Percentiles rank a stretch among this genome's conserved stretches.
Evolutionary conservation across 306 rosid genomes (phyloP).

Genomic region (Sicyos baderoa): DNA sequence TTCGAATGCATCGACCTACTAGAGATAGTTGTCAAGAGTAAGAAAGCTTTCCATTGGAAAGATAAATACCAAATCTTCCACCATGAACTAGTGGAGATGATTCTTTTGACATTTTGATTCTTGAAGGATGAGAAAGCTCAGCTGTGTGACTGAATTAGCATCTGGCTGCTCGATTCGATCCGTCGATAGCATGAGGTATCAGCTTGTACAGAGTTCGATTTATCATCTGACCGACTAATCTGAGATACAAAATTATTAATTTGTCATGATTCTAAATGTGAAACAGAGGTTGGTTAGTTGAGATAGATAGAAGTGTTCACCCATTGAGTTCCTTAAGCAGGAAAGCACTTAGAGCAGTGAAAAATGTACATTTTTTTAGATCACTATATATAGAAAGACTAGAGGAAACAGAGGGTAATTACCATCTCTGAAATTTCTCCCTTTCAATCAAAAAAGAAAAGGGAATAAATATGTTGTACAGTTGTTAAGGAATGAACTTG

Average conservation of each 20-base stretch:
- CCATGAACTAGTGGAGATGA: not conserved
- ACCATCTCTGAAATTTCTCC: conserved; percentile 24
- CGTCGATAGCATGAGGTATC: not conserved
- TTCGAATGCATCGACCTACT: conserved; percentile 2
- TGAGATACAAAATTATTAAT: not conserved
- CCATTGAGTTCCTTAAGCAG: not conserved
- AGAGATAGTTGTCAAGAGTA: not conserved
- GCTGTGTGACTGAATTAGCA: conserved; percentile 1
- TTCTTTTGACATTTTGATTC: conserved; percentile 2
- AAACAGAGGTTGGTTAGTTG: conserved; percentile 6
- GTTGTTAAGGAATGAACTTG: conserved; percentile 11
- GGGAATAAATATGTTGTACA: not conserved
- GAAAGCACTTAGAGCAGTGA: not conserved
- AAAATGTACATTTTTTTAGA: conserved; percentile 16
- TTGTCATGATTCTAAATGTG: conserved; percentile 7
- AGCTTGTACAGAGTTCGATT: conserved; percentile 8
- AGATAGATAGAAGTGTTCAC: conserved; percentile 11
- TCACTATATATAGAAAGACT: conserved; percentile 16
- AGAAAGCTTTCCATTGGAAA: not conserved
- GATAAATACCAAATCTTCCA: too few species aligned
- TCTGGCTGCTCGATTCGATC: conserved; percentile 1
- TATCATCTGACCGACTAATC: conserved; percentile 16
- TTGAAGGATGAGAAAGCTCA: conserved; percentile 4
- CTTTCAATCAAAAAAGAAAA: conserved; percentile 25
- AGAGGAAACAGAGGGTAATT: conserved; percentile 8